phyloP scores from a whole-genome alignment of 73 alveolate genomes.

The Effrenium voratum region DNA sequence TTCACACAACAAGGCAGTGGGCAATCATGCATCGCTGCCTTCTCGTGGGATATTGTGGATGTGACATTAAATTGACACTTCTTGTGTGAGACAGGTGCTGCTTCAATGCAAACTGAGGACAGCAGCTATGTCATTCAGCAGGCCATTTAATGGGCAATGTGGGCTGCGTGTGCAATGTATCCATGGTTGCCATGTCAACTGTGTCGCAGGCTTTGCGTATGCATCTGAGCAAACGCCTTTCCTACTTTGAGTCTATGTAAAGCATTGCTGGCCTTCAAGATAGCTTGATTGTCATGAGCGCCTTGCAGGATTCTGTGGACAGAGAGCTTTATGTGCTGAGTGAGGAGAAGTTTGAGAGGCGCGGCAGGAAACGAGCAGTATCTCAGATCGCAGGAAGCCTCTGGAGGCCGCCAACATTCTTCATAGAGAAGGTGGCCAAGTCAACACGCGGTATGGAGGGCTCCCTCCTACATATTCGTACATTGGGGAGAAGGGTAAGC shows the following conservation, averaged over 20 bases:
- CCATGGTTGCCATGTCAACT: neutral
- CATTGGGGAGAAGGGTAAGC: neutral
- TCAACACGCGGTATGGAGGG: neutral
- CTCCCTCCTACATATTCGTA: neutral
- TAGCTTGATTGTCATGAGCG: neutral
- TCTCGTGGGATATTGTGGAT: neutral
- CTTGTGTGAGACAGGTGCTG: neutral
- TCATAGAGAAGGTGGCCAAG: neutral
- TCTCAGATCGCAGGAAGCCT: neutral
- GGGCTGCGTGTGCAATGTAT: neutral
- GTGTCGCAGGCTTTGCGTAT: neutral
- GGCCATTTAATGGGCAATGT: neutral
- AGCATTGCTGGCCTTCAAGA: neutral
- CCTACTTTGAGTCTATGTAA: neutral
- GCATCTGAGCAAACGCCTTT: too few species aligned
- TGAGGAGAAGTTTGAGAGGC: conserved; percentile 49
- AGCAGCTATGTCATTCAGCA: conserved; percentile 78
- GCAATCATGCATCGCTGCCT: neutral
- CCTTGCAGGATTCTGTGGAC: conserved; percentile 48
- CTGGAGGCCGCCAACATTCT: neutral
- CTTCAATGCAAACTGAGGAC: too few species aligned
- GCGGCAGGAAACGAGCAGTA: neutral
- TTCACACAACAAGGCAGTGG: neutral
- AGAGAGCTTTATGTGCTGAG: conserved; percentile 57
- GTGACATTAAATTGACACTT: neutral